A percentile compares a stretch with the other conserved stretches of the same genome.
phyloP scores from a whole-genome alignment of 495 filamentous ascomycete species.

The Trichoderma asperelloides region DNA sequence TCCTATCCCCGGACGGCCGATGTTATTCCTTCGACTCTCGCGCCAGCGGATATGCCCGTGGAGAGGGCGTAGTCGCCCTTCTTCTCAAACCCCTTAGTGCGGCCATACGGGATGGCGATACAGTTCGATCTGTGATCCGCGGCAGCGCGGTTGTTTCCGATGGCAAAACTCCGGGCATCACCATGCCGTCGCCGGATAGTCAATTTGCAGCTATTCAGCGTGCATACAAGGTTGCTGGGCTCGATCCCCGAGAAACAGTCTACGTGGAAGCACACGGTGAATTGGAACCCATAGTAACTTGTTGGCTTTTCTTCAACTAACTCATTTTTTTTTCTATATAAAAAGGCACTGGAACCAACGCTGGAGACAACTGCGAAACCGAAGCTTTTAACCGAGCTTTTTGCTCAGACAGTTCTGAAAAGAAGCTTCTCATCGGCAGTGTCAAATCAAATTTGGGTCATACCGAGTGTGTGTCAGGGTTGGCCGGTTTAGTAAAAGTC shows the following conservation, averaged over 20 bases:
- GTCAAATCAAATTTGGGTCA: constrained; percentile 46
- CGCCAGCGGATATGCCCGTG: constrained; percentile 53
- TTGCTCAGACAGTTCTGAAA: neutral
- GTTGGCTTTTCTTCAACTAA: constrained; percentile 25
- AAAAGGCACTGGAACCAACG: constrained; percentile 22
- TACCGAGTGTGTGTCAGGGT: constrained; percentile 34
- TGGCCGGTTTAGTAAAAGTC: constrained; percentile 40
- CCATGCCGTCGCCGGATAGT: constrained; percentile 36
- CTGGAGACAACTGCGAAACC: constrained; percentile 44
- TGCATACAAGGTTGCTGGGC: constrained; percentile 34
- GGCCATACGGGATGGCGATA: constrained; percentile 37
- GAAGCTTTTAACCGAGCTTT: constrained; percentile 24
- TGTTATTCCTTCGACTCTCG: constrained; percentile 47
- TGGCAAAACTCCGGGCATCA: constrained; percentile 40
- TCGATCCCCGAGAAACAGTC: constrained; percentile 25
- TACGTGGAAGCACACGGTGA: constrained; percentile 42
- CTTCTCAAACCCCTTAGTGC: constrained; percentile 46
- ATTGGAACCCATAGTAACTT: constrained; percentile 33
- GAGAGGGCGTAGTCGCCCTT: constrained; percentile 45
- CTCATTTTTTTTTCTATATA: neutral
- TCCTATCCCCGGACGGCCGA: constrained; percentile 25
- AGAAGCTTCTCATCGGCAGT: constrained; percentile 32
- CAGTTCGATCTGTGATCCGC: constrained; percentile 47
- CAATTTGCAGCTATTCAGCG: constrained; percentile 40
- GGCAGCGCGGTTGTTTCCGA: constrained; percentile 44